A percentile compares a stretch with the other conserved stretches of the same genome.
Evolutionary conservation across 208 protist species (phyloP).

Genomic region (Trypanosoma melophagium): DNA sequence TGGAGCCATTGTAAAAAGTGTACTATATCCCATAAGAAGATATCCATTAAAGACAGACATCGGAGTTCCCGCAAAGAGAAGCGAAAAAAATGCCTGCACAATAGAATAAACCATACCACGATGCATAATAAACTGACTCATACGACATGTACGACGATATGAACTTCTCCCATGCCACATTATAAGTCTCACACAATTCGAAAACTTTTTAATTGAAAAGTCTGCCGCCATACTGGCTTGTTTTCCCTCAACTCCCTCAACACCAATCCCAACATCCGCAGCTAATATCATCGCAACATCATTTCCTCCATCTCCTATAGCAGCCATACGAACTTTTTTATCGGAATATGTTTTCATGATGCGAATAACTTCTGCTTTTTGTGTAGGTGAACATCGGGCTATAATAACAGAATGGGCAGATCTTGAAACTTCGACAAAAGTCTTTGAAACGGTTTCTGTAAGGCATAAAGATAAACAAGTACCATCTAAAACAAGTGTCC

Average conservation of each 20-base stretch:
- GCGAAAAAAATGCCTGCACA: slow-evolving; percentile 97
- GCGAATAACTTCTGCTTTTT: slow-evolving; percentile 96
- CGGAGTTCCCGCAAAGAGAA: slow-evolving; percentile 96
- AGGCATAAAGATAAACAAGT: slow-evolving; percentile 66
- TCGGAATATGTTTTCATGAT: slow-evolving; percentile 67
- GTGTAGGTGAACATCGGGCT: slow-evolving; percentile 96
- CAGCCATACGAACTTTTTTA: slow-evolving; percentile 70
- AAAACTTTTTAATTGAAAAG: slow-evolving; percentile 97
- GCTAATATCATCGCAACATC: slow-evolving; percentile 97
- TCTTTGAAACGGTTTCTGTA: slow-evolving; percentile 22
- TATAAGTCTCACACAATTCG: slow-evolving; percentile 84
- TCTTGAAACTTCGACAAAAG: slow-evolving; percentile 57
- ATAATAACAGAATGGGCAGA: slow-evolving; percentile 92
- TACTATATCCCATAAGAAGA: slow-evolving; percentile 96
- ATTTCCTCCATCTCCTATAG: slow-evolving; percentile 99
- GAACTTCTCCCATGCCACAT: slow-evolving; percentile 89
- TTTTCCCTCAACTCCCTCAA: slow-evolving; percentile 98
- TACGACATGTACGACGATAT: slow-evolving; percentile 89
- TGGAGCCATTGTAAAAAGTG: slow-evolving; percentile 97
- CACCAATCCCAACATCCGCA: slow-evolving; percentile 96
- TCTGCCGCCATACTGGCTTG: slow-evolving; percentile 98
- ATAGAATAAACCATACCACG: slow-evolving; percentile 98
- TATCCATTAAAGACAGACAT: slow-evolving; percentile 97
- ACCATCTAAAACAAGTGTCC: slow-evolving; percentile 87
- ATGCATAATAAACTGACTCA: slow-evolving; percentile 98